Evolutionary conservation across 371 early-diverging fungal species (phyloP).

Genomic region (Lichtheimia ornata): DNA sequence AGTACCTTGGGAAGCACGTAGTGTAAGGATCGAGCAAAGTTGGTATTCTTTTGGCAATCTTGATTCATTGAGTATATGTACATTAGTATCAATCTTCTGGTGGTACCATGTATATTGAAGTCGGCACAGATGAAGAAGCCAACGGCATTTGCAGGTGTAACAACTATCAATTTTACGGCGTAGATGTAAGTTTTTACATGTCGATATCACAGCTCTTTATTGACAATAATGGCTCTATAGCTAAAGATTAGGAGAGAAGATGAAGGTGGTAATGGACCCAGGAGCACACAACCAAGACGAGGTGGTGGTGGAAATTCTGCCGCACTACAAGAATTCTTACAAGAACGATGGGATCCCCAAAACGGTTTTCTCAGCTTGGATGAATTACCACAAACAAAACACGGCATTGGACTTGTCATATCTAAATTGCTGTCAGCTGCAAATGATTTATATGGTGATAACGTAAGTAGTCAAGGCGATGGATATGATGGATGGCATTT

Average conservation of each 20-base stretch:
- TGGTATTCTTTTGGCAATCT: too few relatives aligned
- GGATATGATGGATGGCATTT: not conserved
- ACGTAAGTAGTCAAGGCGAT: slow-evolving; percentile 16
- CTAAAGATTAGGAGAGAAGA: slow-evolving; percentile 10
- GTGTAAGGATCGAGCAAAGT: slow-evolving; percentile 22
- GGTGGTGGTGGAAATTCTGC: slow-evolving; percentile 13
- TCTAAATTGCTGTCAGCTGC: slow-evolving; percentile 53
- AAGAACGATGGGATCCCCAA: slow-evolving; percentile 50
- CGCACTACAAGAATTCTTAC: slow-evolving; percentile 37
- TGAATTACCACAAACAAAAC: slow-evolving; percentile 38
- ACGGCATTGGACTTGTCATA: slow-evolving; percentile 37
- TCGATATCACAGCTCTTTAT: not conserved
- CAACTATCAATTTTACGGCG: slow-evolving; percentile 1
- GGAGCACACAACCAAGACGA: not conserved
- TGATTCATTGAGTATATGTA: too few relatives aligned
- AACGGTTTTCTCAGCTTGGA: slow-evolving; percentile 54
- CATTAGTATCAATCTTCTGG: not conserved
- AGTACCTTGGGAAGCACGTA: slow-evolving; percentile 34
- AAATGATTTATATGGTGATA: slow-evolving; percentile 49
- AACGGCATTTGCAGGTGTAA: not conserved
- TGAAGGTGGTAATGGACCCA: not conserved
- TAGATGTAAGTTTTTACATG: not conserved
- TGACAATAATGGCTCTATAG: not conserved
- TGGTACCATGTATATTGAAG: slow-evolving; percentile 4
- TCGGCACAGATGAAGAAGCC: slow-evolving; percentile 1